These are phyloP conservation scores for Fragaria vesca DNA, from an alignment of 306 rosid species.

Conservation along the genomic window DNA sequence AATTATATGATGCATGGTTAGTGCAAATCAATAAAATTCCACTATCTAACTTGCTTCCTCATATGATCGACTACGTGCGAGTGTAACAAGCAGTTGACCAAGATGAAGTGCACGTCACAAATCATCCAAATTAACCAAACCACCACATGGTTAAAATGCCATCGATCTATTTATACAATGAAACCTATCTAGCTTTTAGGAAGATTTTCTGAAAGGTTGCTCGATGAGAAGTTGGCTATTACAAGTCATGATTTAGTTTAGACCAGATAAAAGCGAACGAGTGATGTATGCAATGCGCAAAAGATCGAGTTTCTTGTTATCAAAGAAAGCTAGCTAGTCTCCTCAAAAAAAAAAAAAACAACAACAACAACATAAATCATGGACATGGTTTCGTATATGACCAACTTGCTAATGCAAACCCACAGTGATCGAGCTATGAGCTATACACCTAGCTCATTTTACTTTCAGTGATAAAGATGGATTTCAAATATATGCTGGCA, in stretches of 20 bases:
- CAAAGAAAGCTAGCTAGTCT: neutral
- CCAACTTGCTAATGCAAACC: conserved; percentile 11
- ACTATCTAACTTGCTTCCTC: neutral
- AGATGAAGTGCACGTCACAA: conserved; percentile 15
- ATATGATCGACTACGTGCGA: neutral
- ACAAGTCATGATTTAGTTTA: conserved; percentile 7
- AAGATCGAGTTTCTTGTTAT: neutral
- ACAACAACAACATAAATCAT: neutral
- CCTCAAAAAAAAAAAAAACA: too few relatives aligned
- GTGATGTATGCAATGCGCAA: neutral
- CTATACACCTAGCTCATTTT: neutral
- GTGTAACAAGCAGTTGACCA: conserved; percentile 15
- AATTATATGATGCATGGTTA: neutral
- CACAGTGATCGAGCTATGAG: neutral
- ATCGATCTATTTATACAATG: neutral
- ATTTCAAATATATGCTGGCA: neutral
- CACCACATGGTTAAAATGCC: conserved; percentile 13
- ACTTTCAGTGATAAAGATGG: neutral
- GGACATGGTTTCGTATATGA: neutral
- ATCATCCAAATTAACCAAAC: neutral
- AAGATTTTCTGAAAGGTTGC: neutral
- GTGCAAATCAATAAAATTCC: conserved; percentile 16
- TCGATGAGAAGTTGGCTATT: conserved; percentile 12
- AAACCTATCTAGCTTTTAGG: neutral
- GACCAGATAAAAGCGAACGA: conserved; percentile 15